phyloP scores from a whole-genome alignment of 78 protist species.

The Chrysochromulina tobinii region DNA sequence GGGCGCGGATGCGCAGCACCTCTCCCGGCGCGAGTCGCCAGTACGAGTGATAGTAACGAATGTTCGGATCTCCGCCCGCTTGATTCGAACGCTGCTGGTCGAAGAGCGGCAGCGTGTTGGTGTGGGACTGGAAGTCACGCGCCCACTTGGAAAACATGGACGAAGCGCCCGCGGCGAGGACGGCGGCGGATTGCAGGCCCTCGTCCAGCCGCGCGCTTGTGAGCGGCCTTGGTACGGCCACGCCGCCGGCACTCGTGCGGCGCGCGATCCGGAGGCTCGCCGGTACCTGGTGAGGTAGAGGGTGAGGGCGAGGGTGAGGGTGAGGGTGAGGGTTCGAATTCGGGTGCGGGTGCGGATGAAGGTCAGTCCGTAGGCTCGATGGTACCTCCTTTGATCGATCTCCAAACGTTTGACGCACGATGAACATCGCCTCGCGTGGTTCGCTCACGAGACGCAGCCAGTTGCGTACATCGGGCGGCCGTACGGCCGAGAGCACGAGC shows the following conservation, averaged over 20 bases:
- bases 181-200: not conserved
- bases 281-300: no score
- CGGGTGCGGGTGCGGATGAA: not conserved
- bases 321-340: no score
- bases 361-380: not conserved
- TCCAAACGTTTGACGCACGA: not conserved
- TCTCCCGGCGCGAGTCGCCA: not conserved
- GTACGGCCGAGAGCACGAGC: not conserved
- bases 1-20: not conserved
- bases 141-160: not conserved
- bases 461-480: not conserved
- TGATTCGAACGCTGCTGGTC: not conserved
- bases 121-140: not conserved
- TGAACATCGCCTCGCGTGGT: not conserved
- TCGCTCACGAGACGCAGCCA: not conserved
- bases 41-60: constrained; percentile 34
- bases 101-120: constrained; percentile 26
- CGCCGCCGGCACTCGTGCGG: not conserved
- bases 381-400: not conserved
- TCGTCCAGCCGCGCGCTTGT: not conserved
- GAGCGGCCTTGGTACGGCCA: not conserved
- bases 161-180: constrained; percentile 20
- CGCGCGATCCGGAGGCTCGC: no score
- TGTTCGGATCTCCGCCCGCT: constrained; percentile 35
- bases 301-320: no score